Conservation (phyloP, 1,139 yeast species). For the Kodamaea sp. region DNA sequence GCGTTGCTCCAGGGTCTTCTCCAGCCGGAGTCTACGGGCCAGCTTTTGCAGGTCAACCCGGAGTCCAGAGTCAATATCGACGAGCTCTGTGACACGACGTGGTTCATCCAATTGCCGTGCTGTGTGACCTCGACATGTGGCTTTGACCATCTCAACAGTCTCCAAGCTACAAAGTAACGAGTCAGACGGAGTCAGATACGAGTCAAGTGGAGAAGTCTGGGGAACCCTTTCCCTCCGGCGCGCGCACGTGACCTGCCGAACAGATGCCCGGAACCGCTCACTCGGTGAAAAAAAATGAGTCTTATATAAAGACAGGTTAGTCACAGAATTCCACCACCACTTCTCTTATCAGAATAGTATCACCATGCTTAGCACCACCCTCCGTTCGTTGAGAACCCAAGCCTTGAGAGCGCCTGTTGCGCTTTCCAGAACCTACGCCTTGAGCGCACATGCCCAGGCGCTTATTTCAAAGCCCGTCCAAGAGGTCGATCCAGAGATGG, state of each 20-base stretch:
- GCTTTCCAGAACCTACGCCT: conserved; percentile 40
- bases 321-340: not conserved
- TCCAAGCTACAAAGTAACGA: conserved; percentile 1
- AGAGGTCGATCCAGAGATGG: conserved; percentile 86
- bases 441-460: conserved; percentile 49
- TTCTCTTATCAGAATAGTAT: no score
- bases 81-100: conserved; percentile 14
- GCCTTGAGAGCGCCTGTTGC: conserved; percentile 14
- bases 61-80: conserved; percentile 15
- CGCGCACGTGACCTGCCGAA: no score
- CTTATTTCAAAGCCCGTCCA: conserved; percentile 64
- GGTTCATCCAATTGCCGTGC: conserved; percentile 15
- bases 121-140: conserved; percentile 16
- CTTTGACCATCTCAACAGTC: conserved; percentile 11
- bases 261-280: no score
- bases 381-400: conserved; percentile 24
- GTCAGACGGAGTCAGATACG: conserved; percentile 1
- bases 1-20: no score
- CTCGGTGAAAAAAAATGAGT: conserved; percentile 7
- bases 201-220: not conserved
- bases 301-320: conserved; percentile 2
- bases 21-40: conserved; percentile 9
- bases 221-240: not conserved
- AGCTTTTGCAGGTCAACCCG: conserved; percentile 18
- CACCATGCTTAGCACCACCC: conserved; percentile 22